A percentile compares a stretch with the other conserved stretches of the same genome.
These are phyloP conservation scores for Rhodotorula sp. DNA, from an alignment of 1,284 basidiomycete species.

Conservation along the genomic window DNA sequence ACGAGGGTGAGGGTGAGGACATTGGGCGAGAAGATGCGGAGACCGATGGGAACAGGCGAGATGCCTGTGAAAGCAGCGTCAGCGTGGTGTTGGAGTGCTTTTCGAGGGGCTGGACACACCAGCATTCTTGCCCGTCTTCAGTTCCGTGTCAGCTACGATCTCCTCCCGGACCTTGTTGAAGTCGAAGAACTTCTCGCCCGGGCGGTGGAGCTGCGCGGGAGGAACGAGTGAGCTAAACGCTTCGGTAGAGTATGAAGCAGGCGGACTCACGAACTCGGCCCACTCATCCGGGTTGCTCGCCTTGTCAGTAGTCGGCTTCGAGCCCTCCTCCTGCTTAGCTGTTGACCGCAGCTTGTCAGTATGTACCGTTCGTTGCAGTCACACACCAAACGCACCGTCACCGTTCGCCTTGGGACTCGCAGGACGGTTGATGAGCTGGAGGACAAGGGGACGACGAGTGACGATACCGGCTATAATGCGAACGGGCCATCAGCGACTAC, in stretches of 20 bases:
- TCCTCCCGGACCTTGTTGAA: conserved; percentile 95
- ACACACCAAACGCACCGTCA: conserved; percentile 2
- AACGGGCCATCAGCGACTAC: background rate
- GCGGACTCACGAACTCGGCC: conserved; percentile 82
- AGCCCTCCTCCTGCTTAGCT: conserved; percentile 17
- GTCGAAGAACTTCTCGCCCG: conserved; percentile 95
- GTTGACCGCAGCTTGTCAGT: conserved; percentile 2
- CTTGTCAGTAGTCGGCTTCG: conserved; percentile 49
- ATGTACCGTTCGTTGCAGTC: background rate
- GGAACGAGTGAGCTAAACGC: no score
- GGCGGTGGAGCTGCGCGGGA: conserved; percentile 56
- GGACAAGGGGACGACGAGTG: conserved; percentile 73
- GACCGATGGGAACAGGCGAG: conserved; percentile 92
- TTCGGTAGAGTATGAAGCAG: no score
- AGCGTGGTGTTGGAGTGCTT: background rate
- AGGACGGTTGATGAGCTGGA: conserved; percentile 88
- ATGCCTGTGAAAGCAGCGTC: conserved; percentile 61
- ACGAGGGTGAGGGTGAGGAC: conserved; percentile 95
- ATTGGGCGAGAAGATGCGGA: conserved; percentile 93
- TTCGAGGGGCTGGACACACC: conserved; percentile 48
- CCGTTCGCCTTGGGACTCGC: conserved; percentile 36
- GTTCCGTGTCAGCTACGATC: conserved; percentile 93
- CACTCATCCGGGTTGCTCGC: conserved; percentile 87
- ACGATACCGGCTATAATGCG: conserved; percentile 71
- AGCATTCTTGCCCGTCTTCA: conserved; percentile 96